Evolutionary conservation across 2,329 filamentous ascomycete genomes (phyloP).

Genomic region (Trichophyton schoenleinii): DNA sequence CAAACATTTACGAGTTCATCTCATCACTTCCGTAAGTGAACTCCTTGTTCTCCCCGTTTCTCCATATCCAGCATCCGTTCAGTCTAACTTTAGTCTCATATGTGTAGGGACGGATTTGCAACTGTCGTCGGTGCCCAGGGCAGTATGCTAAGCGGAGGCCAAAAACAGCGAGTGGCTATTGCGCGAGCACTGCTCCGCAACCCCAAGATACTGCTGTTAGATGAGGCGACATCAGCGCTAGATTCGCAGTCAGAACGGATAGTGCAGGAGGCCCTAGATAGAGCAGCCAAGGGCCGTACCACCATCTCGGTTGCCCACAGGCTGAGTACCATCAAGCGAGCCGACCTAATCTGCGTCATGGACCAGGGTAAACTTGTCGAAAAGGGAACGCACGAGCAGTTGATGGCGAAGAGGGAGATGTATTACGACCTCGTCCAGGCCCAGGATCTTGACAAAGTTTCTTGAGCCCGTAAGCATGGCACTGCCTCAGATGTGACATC

Average conservation of each 20-base stretch:
- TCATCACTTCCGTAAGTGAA: conserved; percentile 55
- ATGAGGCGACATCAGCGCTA: background rate
- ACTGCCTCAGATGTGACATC: background rate
- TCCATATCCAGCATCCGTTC: background rate
- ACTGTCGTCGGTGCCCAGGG: background rate
- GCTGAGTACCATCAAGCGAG: background rate
- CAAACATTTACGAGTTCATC: conserved; percentile 84
- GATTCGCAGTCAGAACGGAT: conserved; percentile 1
- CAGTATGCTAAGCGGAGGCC: background rate
- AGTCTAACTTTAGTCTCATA: background rate
- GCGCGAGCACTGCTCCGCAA: background rate
- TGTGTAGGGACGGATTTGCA: background rate
- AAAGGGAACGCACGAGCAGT: background rate
- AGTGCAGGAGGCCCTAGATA: background rate
- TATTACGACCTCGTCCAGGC: conserved; percentile 1
- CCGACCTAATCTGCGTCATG: conserved; percentile 1
- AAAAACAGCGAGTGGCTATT: conserved; percentile 1
- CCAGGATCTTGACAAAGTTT: background rate
- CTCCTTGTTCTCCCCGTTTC: background rate
- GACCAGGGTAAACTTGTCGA: conserved; percentile 1
- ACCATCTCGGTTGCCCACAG: conserved; percentile 1
- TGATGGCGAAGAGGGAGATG: background rate
- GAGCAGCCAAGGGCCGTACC: background rate
- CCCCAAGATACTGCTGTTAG: background rate
- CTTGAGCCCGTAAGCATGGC: background rate